A percentile compares a stretch with the other conserved stretches of the same genome.
Evolutionary conservation across 345 rosid genomes (phyloP).

Genomic region (Ceriops decandra): DNA sequence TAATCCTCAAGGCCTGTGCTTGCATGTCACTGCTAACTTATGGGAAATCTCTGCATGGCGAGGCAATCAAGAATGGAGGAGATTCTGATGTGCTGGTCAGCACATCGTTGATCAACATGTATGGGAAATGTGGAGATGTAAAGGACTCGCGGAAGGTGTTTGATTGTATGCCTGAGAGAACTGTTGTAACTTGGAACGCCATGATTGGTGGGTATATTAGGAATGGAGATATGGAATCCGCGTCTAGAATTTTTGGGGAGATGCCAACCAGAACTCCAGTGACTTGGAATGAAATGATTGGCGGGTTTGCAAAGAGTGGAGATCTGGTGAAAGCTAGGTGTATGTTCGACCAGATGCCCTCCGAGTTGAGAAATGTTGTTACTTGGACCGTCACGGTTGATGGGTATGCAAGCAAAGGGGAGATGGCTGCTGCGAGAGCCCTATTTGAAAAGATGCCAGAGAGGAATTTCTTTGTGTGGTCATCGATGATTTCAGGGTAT

Average conservation of each 20-base stretch:
- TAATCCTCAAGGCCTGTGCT: slow-evolving; percentile 53
- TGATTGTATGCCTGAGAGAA: slow-evolving; percentile 60
- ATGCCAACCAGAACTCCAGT: slow-evolving; percentile 43
- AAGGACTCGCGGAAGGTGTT: slow-evolving; percentile 49
- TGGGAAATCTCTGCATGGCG: slow-evolving; percentile 56
- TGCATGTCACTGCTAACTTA: slow-evolving; percentile 22
- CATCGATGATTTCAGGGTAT: slow-evolving; percentile 75
- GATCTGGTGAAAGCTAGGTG: slow-evolving; percentile 49
- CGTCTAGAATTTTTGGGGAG: slow-evolving; percentile 42
- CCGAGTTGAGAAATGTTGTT: slow-evolving; percentile 49
- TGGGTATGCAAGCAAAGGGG: slow-evolving; percentile 49
- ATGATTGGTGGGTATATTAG: slow-evolving; percentile 61
- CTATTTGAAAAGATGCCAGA: slow-evolving; percentile 60
- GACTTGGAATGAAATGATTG: slow-evolving; percentile 73
- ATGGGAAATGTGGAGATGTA: slow-evolving; percentile 35
- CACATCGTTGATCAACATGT: slow-evolving; percentile 56
- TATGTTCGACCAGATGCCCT: slow-evolving; percentile 55
- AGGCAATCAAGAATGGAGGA: slow-evolving; percentile 47
- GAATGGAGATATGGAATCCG: slow-evolving; percentile 38
- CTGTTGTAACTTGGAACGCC: slow-evolving; percentile 66
- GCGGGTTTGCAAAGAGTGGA: slow-evolving; percentile 52
- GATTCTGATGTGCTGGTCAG: slow-evolving; percentile 41
- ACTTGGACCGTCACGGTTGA: slow-evolving; percentile 79
- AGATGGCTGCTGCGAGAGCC: slow-evolving; percentile 49
- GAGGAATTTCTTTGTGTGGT: slow-evolving; percentile 68